These are phyloP conservation scores for Chalara sp. DNA, from an alignment of 2,329 filamentous ascomycete genomes.

Conservation along the genomic window DNA sequence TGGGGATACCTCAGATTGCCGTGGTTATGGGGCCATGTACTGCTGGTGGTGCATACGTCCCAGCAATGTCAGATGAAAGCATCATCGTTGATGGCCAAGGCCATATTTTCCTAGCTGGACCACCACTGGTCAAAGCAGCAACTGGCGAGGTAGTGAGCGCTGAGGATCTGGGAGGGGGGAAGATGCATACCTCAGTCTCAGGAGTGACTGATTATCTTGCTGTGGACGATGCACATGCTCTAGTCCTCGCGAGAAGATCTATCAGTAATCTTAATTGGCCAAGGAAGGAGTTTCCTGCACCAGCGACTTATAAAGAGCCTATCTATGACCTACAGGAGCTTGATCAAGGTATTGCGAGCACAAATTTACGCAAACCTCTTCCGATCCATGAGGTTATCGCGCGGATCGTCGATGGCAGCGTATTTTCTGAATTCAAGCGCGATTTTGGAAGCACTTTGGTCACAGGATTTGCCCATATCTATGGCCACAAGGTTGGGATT, in stretches of 20 bases:
- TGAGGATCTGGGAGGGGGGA: constrained; percentile 85
- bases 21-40: constrained; percentile 98
- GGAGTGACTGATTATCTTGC: constrained; percentile 95
- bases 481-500: constrained; percentile 86
- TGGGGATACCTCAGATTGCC: constrained; percentile 86
- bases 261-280: constrained; percentile 90
- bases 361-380: constrained; percentile 80
- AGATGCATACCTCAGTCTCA: constrained; percentile 82
- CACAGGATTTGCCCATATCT: constrained; percentile 84
- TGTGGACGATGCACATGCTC: constrained; percentile 86
- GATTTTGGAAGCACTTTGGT: constrained; percentile 85
- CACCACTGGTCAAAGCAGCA: constrained; percentile 89
- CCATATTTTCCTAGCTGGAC: constrained; percentile 95
- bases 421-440: constrained; percentile 91
- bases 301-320: constrained; percentile 61
- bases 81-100: constrained; percentile 95
- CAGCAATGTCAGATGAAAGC: constrained; percentile 94
- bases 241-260: constrained; percentile 77
- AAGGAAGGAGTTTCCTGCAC: constrained; percentile 32
- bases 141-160: constrained; percentile 88
- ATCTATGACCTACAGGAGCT: constrained; percentile 76
- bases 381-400: constrained; percentile 87
- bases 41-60: constrained; percentile 90
- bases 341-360: constrained; percentile 72
- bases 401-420: constrained; percentile 82